phyloP scores from a whole-genome alignment of 2,329 filamentous ascomycete genomes.

The Periconia sp. region DNA sequence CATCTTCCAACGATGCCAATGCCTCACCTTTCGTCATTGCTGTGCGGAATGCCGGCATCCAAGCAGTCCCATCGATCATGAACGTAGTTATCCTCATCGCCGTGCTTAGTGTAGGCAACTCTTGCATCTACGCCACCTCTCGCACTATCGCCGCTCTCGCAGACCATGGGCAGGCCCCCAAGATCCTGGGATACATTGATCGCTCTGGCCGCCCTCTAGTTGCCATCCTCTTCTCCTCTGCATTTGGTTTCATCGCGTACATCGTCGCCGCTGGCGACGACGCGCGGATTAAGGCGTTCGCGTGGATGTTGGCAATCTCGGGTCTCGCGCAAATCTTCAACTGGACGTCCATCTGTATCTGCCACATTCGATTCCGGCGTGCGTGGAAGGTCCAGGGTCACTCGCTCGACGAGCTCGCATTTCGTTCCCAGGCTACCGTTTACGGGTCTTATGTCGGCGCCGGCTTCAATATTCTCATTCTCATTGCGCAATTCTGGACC shows the following conservation, averaged over 20 bases:
- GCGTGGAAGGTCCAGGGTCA: conserved; percentile 62
- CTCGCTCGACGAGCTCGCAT: conserved; percentile 72
- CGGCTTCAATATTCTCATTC: conserved; percentile 69
- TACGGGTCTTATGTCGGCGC: conserved; percentile 78
- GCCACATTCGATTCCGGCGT: conserved; percentile 64
- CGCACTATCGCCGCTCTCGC: conserved; percentile 84
- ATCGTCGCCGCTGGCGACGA: conserved; percentile 50
- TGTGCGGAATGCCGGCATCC: conserved; percentile 77
- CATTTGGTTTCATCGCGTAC: conserved; percentile 59
- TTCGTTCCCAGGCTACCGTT: conserved; percentile 74
- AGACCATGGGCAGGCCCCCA: conserved; percentile 65
- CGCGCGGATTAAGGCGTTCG: conserved; percentile 52
- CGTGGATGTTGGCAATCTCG: conserved; percentile 67
- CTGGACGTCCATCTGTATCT: conserved; percentile 67
- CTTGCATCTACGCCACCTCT: conserved; percentile 83
- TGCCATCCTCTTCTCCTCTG: conserved; percentile 51
- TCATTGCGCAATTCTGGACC: conserved; percentile 83
- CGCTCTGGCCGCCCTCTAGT: conserved; percentile 59
- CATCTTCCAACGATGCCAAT: conserved; percentile 63
- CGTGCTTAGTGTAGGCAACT: conserved; percentile 85
- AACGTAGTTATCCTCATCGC: conserved; percentile 87
- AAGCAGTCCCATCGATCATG: conserved; percentile 78
- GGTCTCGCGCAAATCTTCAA: conserved; percentile 72
- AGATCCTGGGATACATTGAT: conserved; percentile 60
- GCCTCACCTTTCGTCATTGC: conserved; percentile 90